Base-by-base conservation (phyloP, 257 asterid genomes). In the Capsicum rhomboideum region DNA sequence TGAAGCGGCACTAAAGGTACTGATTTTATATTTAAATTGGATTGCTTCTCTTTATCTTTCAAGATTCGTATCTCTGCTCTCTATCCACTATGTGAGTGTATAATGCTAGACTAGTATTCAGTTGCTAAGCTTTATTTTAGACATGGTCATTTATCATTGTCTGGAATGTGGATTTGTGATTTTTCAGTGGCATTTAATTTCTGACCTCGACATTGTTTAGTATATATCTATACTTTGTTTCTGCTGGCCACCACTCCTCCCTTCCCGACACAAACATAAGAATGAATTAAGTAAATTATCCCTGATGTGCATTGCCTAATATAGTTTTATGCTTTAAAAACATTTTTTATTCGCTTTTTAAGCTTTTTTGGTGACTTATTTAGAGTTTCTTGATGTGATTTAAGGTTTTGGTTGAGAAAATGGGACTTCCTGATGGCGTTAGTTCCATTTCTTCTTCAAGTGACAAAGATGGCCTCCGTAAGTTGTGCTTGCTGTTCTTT, bases 401-500 rank as follows among this genome's bases (percentile, higher is more conserved):
- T 67, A 90, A 97, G 99, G 98, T 97, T 91, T 88, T 97, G 89
- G 99, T 91, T 63, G 99, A 97, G 92, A 97, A 97, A 90, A 95
- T 97, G 98, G 99, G 98, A 54, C 96, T 91, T 85, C 95, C 99
- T 75, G 82, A 74, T 58, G 97, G 91, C 79, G 13, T 91, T 77
- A 84, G 88, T 83, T 88, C 93, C 82, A 87, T 86, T 56, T 83
- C 91, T 75, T 88, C 96, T 85, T 86, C 97, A n/a, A 88, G 85
- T 69, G 79, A 85, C 83, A 91, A 84, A 82, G 96, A 90, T 79
- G 88, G 88, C 72, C 89, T 95, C 72, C 84, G 99, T 97, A 91
- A 95, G 99, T 86, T 88, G 52, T 42, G 53, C 7, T 50, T 42
- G 23, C 59, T 80, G 69, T 8, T 71, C n/a, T 34, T 46, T 42